Conservation (phyloP, 169 alveolate genomes). For the Plasmodium billcollinsi region DNA sequence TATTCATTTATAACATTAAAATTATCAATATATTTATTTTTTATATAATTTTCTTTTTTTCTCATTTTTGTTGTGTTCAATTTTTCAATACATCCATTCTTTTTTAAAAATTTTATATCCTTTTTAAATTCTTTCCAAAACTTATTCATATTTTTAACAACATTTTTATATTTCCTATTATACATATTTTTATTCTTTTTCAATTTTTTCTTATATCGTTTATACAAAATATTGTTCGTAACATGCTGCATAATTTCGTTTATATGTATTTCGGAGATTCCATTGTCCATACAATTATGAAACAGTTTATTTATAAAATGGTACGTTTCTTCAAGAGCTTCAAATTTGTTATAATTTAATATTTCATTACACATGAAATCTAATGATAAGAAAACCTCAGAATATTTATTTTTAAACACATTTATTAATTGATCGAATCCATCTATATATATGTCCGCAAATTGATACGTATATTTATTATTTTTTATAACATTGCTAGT, state of each 20-base stretch:
- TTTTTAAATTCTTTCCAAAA: slow-evolving; percentile 73
- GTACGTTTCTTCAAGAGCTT: slow-evolving; percentile 51
- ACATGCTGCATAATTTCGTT: slow-evolving; percentile 24
- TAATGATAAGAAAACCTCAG: slow-evolving; percentile 27
- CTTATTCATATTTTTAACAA: slow-evolving; percentile 30
- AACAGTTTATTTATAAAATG: slow-evolving; percentile 31
- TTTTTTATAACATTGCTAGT: too few relatives aligned
- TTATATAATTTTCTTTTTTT: background rate
- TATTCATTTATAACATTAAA: background rate
- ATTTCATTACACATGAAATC: slow-evolving; percentile 65
- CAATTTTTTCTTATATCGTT: slow-evolving; percentile 43
- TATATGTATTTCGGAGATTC: slow-evolving; percentile 28
- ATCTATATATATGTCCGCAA: slow-evolving; percentile 9
- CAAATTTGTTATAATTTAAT: slow-evolving; percentile 43
- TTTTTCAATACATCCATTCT: slow-evolving; percentile 6
- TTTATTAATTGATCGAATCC: slow-evolving; percentile 53
- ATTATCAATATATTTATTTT: background rate
- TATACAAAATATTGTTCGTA: slow-evolving; percentile 41
- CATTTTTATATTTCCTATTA: slow-evolving; percentile 13
- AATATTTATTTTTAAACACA: slow-evolving; percentile 28
- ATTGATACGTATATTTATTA: slow-evolving; percentile 8
- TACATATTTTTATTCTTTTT: slow-evolving; percentile 20
- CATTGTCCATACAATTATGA: slow-evolving; percentile 36
- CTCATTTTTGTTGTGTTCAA: background rate
- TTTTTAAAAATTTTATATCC: slow-evolving; percentile 53